Conservation (phyloP, 306 rosid species). For the Quercus mongolica region DNA sequence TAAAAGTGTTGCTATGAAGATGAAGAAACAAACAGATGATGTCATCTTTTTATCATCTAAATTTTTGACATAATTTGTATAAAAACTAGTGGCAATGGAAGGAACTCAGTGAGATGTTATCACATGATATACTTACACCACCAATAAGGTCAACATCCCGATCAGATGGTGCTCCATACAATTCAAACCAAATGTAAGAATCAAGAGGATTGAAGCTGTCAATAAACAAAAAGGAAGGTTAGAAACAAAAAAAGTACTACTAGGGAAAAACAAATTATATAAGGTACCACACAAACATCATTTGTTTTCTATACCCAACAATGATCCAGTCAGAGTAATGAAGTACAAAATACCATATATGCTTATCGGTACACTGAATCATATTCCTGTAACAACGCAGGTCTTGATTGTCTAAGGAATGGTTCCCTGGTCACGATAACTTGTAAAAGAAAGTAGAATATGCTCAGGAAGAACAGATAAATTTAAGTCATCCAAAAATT, state of each 20-base stretch:
- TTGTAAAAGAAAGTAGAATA: too few species aligned
- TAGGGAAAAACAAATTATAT: background rate
- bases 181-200: constrained; percentile 87
- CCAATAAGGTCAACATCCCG: constrained; percentile 73
- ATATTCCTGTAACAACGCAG: background rate
- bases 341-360: background rate
- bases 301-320: background rate
- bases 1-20: background rate
- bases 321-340: background rate
- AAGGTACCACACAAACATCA: constrained; percentile 3
- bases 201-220: constrained; percentile 88
- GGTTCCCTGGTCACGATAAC: background rate
- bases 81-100: background rate
- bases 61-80: background rate
- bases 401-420: background rate
- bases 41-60: background rate
- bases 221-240: constrained; percentile 3
- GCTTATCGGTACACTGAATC: background rate
- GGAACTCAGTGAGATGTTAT: constrained; percentile 1
- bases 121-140: constrained; percentile 49
- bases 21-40: background rate
- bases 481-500: background rate
- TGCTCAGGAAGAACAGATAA: background rate
- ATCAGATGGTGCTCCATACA: constrained; percentile 80
- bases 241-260: background rate